Evolutionary conservation across 2,329 filamentous ascomycete genomes (phyloP).

Genomic region (Monilinia aucupariae): DNA sequence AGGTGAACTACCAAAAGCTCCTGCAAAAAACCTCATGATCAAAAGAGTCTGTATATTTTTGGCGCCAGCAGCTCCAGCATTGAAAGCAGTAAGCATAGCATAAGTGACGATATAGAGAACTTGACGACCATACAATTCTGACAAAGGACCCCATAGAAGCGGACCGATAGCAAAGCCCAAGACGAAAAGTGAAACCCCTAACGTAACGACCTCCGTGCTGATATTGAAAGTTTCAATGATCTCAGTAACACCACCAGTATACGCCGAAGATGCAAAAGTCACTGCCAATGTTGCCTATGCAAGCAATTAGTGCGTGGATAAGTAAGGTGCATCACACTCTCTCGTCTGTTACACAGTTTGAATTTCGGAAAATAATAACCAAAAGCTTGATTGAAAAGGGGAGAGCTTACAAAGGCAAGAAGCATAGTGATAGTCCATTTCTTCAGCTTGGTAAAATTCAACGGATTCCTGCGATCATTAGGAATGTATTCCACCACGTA

Average conservation of each 20-base stretch:
- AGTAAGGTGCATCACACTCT: background rate
- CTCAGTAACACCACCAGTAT: conserved; percentile 38
- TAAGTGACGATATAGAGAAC: conserved; percentile 54
- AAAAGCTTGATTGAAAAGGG: background rate
- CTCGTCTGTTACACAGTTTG: background rate
- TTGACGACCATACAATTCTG: conserved; percentile 54
- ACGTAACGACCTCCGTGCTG: conserved; percentile 37
- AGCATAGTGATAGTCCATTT: conserved; percentile 41
- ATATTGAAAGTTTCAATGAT: conserved; percentile 36
- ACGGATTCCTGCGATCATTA: conserved; percentile 40
- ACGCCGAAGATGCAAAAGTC: conserved; percentile 39
- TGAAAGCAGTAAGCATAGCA: conserved; percentile 55
- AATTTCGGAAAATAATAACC: conserved; percentile 6
- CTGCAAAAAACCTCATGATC: conserved; percentile 62
- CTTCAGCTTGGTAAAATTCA: conserved; percentile 33
- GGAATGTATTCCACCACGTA: conserved; percentile 41
- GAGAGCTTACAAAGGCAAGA: conserved; percentile 39
- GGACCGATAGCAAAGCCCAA: conserved; percentile 42
- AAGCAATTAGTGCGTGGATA: conserved; percentile 39
- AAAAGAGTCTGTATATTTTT: conserved; percentile 55
- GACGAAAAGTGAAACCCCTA: conserved; percentile 43
- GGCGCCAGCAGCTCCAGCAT: conserved; percentile 52
- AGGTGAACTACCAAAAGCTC: conserved; percentile 56
- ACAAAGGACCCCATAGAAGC: conserved; percentile 38
- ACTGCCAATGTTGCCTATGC: conserved; percentile 47